phyloP scores from a whole-genome alignment of 176 grass and related monocot species.

The Leersia perrieri region DNA sequence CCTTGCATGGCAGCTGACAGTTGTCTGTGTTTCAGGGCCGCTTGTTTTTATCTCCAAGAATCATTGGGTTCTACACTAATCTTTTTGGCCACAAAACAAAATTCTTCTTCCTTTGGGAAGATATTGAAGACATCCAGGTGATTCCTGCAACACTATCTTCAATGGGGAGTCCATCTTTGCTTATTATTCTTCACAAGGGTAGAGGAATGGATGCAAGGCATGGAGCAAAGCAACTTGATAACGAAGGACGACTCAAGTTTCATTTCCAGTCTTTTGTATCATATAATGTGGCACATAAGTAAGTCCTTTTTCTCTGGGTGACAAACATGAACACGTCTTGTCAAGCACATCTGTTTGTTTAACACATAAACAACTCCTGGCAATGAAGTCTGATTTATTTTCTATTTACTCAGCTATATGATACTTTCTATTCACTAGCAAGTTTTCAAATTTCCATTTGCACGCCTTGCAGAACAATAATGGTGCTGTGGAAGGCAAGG shows the following conservation, averaged over 20 bases:
- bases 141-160: slow-evolving; percentile 61
- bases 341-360: slow-evolving; percentile 9
- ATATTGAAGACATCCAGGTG: slow-evolving; percentile 89
- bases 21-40: slow-evolving; percentile 65
- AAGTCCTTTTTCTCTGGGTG: slow-evolving; percentile 36
- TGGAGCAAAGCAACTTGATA: slow-evolving; percentile 79
- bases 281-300: slow-evolving; percentile 76
- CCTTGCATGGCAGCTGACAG: background rate
- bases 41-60: slow-evolving; percentile 93
- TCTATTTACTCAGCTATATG: background rate
- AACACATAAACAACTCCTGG: background rate
- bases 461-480: slow-evolving; percentile 74
- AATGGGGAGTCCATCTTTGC: slow-evolving; percentile 79
- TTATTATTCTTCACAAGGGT: slow-evolving; percentile 77
- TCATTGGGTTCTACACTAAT: slow-evolving; percentile 90
- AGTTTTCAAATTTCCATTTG: slow-evolving; percentile 9
- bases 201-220: slow-evolving; percentile 81
- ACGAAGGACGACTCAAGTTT: slow-evolving; percentile 77
- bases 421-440: background rate
- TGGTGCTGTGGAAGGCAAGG: slow-evolving; percentile 84
- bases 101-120: slow-evolving; percentile 99
- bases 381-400: background rate
- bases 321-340: background rate
- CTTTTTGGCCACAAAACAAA: slow-evolving; percentile 97
- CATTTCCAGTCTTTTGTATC: slow-evolving; percentile 97